A percentile compares a stretch with the other conserved stretches of the same genome.
Conservation (phyloP, 148 eudicot genomes). For the Dianthus caryophyllus region DNA sequence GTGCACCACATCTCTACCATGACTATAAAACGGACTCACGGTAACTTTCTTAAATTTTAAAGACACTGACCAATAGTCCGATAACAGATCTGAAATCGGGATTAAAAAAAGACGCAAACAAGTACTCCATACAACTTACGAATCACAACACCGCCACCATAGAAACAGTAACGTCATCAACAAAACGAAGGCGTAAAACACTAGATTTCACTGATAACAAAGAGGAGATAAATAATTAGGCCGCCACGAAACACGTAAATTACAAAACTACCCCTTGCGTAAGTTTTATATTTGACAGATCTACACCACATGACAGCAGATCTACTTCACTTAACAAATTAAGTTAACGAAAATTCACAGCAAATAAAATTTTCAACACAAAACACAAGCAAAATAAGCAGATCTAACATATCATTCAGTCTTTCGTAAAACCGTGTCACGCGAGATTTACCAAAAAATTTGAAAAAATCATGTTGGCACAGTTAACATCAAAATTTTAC, state of each 20-base stretch:
- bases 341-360: too few species aligned
- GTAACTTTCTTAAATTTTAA: too few species aligned
- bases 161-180: neutral
- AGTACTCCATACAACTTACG: too few species aligned
- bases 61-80: neutral
- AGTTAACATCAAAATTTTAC: neutral
- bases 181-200: neutral
- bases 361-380: too few species aligned
- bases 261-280: too few species aligned
- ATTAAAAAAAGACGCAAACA: too few species aligned
- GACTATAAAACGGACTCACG: too few species aligned
- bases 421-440: too few species aligned
- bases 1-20: too few species aligned
- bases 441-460: too few species aligned
- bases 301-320: conserved; percentile 17
- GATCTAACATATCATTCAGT: neutral
- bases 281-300: conserved; percentile 17
- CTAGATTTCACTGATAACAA: neutral
- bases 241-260: neutral
- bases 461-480: too few species aligned
- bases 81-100: neutral
- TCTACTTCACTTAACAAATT: neutral
- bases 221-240: neutral
- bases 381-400: neutral
- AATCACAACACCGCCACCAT: too few species aligned